phyloP scores from a whole-genome alignment of 305 asterid species.

The Fraxinus nigra region DNA sequence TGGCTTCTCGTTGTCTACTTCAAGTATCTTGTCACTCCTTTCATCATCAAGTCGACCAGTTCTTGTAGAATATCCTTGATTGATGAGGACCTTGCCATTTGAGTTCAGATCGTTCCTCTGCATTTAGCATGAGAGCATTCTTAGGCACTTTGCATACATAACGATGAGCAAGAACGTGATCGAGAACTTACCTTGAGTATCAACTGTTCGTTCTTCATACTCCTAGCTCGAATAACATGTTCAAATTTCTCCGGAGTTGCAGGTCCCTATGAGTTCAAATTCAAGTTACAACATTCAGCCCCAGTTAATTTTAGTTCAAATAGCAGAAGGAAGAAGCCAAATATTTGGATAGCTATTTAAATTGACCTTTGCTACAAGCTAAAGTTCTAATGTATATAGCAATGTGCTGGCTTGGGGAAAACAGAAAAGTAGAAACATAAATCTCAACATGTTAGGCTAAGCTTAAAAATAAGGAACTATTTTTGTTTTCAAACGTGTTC shows the following conservation, averaged over 20 bases:
- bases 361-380: not conserved
- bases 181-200: constrained; percentile 43
- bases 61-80: constrained; percentile 28
- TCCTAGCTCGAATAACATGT: constrained; percentile 33
- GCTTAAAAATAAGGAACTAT: not conserved
- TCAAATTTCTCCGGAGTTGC: constrained; percentile 78
- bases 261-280: constrained; percentile 53
- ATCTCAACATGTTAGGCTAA: not conserved
- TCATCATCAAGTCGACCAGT: constrained; percentile 32
- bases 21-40: constrained; percentile 51
- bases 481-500: not conserved
- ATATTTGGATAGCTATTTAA: not conserved
- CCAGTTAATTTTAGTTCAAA: not conserved
- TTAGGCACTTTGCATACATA: not conserved
- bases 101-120: constrained; percentile 59
- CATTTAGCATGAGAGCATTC: not conserved
- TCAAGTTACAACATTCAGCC: not conserved
- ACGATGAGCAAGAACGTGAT: not conserved
- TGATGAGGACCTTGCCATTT: constrained; percentile 19
- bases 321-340: not conserved
- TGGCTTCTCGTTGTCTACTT: constrained; percentile 46
- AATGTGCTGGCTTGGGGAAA: not conserved
- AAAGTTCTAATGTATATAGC: not conserved
- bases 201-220: constrained; percentile 47
- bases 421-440: not conserved